Evolutionary conservation across 441 rosid species (phyloP), one percentile per base, ranked within the genome.

Genomic region (Bocquillonia castaneifolia): DNA sequence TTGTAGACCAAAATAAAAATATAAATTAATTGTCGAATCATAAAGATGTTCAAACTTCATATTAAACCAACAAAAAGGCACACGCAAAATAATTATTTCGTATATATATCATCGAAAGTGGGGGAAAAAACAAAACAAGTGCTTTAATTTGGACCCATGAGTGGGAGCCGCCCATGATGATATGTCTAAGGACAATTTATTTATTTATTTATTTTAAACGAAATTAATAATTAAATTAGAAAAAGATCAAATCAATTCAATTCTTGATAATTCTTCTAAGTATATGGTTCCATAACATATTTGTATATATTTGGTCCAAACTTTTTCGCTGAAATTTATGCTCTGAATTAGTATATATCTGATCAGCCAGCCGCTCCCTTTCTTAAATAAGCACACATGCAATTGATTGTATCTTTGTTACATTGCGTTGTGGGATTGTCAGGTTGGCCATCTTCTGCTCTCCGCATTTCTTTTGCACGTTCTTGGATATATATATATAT

Each of bases 371-470:
- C n/a, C n/a, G n/a, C n/a, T n/a, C n/a, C n/a, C 20, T 72, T 42
- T 64, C 65, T 36, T 36, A 54, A 50, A 59, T 31, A 48, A 67
- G 29, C 62, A 45, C 45, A 31, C 68, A 64, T 64, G 58, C 57
- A 65, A 23, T 34, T 10, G 14, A 20, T 51, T 51, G 8, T 6
- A 1, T 3, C 2, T 0, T 48, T 47, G 22, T 17, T 51, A 67
- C 62, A 26, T 31, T 51, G 37, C 55, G 68, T 72, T 45, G 57
- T 76, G 78, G 81, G 61, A 36, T 54, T 82, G 79, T 77, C 81
- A 77, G 82, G 67, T 74, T 70, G 74, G 75, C 76, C 85, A 81
- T 76, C 57, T 72, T 72, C 56, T 76, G 72, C 50, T 62, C 71
- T n/a, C 0, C 18, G 1, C 26, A 36, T 36, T 10, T 34, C 65